Evolutionary conservation across 1,284 basidiomycete genomes (phyloP).

Genomic region (Mycosarcoma mackinlayi): DNA sequence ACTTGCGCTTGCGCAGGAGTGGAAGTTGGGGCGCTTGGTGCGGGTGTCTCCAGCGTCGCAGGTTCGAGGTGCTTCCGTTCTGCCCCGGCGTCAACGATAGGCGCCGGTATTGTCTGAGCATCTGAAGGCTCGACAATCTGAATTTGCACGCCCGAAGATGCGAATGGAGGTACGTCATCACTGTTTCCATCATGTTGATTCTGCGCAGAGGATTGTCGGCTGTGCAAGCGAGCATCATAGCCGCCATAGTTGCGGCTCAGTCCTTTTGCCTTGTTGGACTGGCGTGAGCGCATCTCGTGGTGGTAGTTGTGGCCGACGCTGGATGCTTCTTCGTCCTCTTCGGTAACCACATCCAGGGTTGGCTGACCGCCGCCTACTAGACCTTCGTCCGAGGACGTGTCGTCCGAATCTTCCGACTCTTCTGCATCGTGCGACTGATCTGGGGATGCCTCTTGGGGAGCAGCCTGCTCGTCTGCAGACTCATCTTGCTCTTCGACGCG

Average conservation of each 20-base stretch:
- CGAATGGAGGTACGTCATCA: conserved; percentile 1
- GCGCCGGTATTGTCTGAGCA: neutral
- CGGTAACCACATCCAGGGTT: conserved; percentile 51
- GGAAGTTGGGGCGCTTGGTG: neutral
- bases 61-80: neutral
- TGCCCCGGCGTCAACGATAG: neutral
- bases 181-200: conserved; percentile 7
- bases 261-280: conserved; percentile 32
- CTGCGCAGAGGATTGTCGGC: conserved; percentile 30
- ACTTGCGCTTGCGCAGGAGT: conserved; percentile 6
- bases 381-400: conserved; percentile 36
- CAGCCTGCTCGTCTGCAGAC: conserved; percentile 14
- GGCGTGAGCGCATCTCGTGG: conserved; percentile 50
- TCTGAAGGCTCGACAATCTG: conserved; percentile 18
- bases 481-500: conserved; percentile 36
- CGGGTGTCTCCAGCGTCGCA: neutral
- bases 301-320: conserved; percentile 40
- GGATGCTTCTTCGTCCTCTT: conserved; percentile 58
- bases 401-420: conserved; percentile 28
- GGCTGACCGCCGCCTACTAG: conserved; percentile 27
- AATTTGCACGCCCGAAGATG: conserved; percentile 28
- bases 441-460: conserved; percentile 20
- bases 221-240: conserved; percentile 31
- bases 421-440: conserved; percentile 28
- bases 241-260: conserved; percentile 30